Base-by-base conservation (phyloP, 352 stramenopile genomes). In the Pythium monospermum region DNA sequence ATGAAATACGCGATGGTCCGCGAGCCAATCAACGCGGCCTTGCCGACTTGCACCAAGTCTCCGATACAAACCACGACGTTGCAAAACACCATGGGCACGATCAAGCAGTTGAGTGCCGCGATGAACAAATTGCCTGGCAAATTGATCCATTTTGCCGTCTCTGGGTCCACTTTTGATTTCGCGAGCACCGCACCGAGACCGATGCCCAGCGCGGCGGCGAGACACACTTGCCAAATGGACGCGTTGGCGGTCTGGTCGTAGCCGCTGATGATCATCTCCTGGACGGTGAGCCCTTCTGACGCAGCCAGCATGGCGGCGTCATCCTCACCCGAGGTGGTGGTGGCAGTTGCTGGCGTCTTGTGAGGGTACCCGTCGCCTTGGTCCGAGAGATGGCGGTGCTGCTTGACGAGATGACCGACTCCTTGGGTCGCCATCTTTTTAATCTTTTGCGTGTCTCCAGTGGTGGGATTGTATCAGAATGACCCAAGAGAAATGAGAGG, bases 41-140 rank as follows among this genome's bases (percentile, higher is more conserved):
- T 82, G 26, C 75, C 71, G 23, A 68, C 61, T 31, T 76, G 63
- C 43, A 85, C 63, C 27, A 85, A 61, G 31, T 87, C 71, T 16
- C 71, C 68, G 33, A 90, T 76, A 26, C 67, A 80, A 31, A 82
- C 59, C 18, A 83, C 69, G 32, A 87, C 62, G 31, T 61, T 85
- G 66, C 73, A 87, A 43, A 84, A 85, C 3, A 87, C 76, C 65
- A 87, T 78, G 2, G 73, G 73, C 41, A 83, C 72, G 44, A 89
- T 71, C 13, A 85, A 46, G 55, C 78, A 87, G 58, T 81, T 83
- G 46, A 86, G 69, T 19, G 71, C 75, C 10, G 66, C 37, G 33
- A 87, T 75, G 39, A 89, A 89, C 10, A 89, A 54, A 15, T 81
- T 49, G 10, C 78, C 78, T 4, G 78, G 75, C 25, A 89, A 43